These are phyloP conservation scores for Vachellia collinsii DNA, from an alignment of 306 rosid genomes.

Conservation along the genomic window DNA sequence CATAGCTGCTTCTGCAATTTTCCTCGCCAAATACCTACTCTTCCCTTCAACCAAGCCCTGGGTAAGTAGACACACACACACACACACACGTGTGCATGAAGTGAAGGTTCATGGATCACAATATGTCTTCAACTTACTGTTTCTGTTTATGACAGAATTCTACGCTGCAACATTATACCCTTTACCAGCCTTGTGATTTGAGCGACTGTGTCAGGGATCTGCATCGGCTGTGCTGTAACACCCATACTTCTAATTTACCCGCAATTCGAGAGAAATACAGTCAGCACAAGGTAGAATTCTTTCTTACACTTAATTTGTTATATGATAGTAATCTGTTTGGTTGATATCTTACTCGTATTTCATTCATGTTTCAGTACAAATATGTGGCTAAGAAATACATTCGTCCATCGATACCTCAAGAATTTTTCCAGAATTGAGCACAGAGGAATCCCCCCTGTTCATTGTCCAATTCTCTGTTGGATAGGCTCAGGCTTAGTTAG, in stretches of 20 bases:
- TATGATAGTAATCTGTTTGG: not conserved
- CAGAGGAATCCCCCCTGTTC: slow-evolving; percentile 9
- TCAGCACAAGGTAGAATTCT: slow-evolving; percentile 66
- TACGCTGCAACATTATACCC: slow-evolving; percentile 67
- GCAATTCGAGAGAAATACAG: slow-evolving; percentile 77
- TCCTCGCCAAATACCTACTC: slow-evolving; percentile 75
- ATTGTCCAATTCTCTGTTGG: slow-evolving; percentile 56
- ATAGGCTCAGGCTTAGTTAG: slow-evolving; percentile 44
- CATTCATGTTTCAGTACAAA: slow-evolving; percentile 70
- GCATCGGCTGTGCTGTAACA: slow-evolving; percentile 57
- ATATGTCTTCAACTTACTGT: slow-evolving; percentile 8
- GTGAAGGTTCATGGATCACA: not conserved
- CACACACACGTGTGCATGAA: too few species aligned
- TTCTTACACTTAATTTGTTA: not conserved
- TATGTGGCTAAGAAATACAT: slow-evolving; percentile 79
- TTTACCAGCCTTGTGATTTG: slow-evolving; percentile 70
- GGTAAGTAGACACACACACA: slow-evolving; percentile 34
- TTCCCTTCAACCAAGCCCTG: slow-evolving; percentile 79
- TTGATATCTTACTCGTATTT: not conserved
- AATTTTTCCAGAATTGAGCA: slow-evolving; percentile 56
- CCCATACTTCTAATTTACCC: slow-evolving; percentile 51
- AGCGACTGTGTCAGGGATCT: slow-evolving; percentile 67
- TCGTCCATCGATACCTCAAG: slow-evolving; percentile 72
- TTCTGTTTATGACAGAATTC: slow-evolving; percentile 52
- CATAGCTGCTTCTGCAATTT: slow-evolving; percentile 84